Base-by-base conservation (phyloP, 2,329 filamentous ascomycete species). In the Phialophora verrucosa region DNA sequence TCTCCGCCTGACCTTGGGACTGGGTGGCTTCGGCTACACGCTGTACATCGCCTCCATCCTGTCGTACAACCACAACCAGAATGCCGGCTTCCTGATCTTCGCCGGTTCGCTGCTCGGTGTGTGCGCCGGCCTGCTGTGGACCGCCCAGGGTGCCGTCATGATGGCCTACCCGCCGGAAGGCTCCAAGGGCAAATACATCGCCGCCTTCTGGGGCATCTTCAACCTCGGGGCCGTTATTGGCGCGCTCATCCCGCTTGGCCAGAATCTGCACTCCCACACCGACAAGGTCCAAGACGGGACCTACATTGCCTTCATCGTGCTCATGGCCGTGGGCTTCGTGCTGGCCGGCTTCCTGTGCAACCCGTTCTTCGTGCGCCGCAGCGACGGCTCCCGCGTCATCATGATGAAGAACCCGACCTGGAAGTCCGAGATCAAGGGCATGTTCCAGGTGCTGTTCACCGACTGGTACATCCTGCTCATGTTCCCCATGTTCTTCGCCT, bases 331-430 rank as follows among this genome's bases (percentile, higher is more conserved):
- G 54, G 92, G 92, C 54, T 91, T 91, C 67, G 72, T 87, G 14
- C 81, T 96, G 1, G 59, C 69, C 23, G 86, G 90, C 32, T 87
- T 91, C 74, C 81, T 84, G 49, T 87, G 87, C 73, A 87, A 95
- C 91, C 44, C 85, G 85, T 72, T 85, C 87, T 63, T 69, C 63
- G 86, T 97, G 69, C 81, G 91, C 70, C 91, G 93, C 68, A 82
- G 85, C 44, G 92, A 97, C 75, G 91, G 92, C 65, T 90, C 90
- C 65, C 85, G 87, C 66, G 88, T 96, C 75, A 92, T 96, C 69
- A 79, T 93, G 69, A 96, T 94, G 90, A 94, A 95, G 82, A 91
- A 96, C 78, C 93, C 93, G 3, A 91, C 90, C 59, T 96, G 91
- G 91, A 87, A 87, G 74, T 89, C 90, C 2, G 93, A 97, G 79